Evolutionary conservation across 805 yeast genomes (phyloP).

Genomic region (Brettanomyces anomalus): DNA sequence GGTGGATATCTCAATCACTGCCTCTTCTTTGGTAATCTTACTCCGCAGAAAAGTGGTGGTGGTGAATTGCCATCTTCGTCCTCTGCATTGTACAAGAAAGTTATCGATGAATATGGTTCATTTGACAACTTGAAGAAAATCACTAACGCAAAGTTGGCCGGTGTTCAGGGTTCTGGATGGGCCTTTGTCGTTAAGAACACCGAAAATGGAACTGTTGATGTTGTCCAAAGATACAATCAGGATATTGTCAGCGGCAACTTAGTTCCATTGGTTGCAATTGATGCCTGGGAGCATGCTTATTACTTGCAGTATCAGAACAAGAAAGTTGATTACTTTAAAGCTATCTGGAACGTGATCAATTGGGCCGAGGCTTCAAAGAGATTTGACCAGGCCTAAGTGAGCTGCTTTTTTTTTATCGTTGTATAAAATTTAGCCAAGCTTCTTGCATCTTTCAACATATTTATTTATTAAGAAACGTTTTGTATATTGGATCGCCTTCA

Average conservation of each 20-base stretch:
- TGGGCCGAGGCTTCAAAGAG: constrained; percentile 87
- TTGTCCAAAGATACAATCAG: constrained; percentile 77
- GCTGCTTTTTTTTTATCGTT: background rate
- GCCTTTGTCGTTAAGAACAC: constrained; percentile 81
- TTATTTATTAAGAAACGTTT: background rate
- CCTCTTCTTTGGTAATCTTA: constrained; percentile 80
- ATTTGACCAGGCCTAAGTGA: constrained; percentile 30
- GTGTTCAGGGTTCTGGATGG: constrained; percentile 95
- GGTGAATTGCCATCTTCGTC: constrained; percentile 54
- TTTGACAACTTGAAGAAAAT: constrained; percentile 55
- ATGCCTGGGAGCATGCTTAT: constrained; percentile 97
- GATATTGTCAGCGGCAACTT: constrained; percentile 69
- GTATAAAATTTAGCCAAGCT: background rate
- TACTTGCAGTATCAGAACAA: constrained; percentile 89
- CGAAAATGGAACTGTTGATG: constrained; percentile 65
- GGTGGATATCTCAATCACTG: constrained; percentile 87
- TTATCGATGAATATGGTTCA: constrained; percentile 59
- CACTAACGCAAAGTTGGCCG: constrained; percentile 69
- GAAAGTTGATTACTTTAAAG: constrained; percentile 86
- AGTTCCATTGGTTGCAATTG: constrained; percentile 78
- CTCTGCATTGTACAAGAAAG: constrained; percentile 50
- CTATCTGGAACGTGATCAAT: constrained; percentile 90
- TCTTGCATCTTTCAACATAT: background rate
- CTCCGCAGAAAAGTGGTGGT: constrained; percentile 70
- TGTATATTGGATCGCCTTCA: background rate